phyloP scores from a whole-genome alignment of 176 grass and related monocot genomes.

The Pontederia crassipes region DNA sequence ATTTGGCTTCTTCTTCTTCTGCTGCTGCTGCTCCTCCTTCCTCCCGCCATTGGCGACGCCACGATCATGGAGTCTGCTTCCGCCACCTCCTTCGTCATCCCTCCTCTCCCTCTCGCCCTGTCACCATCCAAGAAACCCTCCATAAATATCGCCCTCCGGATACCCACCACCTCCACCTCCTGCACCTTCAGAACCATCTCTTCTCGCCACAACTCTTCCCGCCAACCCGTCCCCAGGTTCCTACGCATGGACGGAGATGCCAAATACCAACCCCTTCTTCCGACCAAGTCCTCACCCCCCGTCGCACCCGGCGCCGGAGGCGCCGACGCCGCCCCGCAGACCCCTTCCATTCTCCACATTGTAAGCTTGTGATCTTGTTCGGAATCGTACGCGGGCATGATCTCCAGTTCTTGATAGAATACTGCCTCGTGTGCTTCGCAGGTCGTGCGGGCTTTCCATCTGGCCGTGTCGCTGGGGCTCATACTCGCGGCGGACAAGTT shows the following conservation, averaged over 20 bases:
- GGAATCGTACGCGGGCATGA: neutral
- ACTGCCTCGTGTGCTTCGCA: constrained; percentile 1
- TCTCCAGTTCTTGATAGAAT: neutral
- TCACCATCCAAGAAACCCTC: no score
- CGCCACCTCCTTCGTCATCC: no score
- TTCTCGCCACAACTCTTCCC: neutral
- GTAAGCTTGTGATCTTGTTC: constrained; percentile 8
- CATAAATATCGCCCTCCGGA: neutral
- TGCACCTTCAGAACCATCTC: no score
- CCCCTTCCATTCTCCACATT: constrained; percentile 8
- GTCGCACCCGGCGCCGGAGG: constrained; percentile 18
- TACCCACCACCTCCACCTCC: no score
- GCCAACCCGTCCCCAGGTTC: neutral
- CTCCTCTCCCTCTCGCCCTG: no score
- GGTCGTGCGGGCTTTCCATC: constrained; percentile 40
- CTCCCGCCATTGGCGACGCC: no score
- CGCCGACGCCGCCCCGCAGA: neutral
- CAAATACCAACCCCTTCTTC: neutral
- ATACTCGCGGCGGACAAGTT: constrained; percentile 52
- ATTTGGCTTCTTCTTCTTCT: no score
- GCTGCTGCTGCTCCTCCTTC: no score
- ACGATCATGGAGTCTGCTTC: no score
- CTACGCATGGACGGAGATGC: neutral
- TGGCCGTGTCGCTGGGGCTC: constrained; percentile 52
- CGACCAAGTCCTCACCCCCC: neutral